Percentiles rank a stretch among this genome's conserved stretches.
phyloP scores from a whole-genome alignment of 345 rosid genomes.

The Tarenaya hassleriana region DNA sequence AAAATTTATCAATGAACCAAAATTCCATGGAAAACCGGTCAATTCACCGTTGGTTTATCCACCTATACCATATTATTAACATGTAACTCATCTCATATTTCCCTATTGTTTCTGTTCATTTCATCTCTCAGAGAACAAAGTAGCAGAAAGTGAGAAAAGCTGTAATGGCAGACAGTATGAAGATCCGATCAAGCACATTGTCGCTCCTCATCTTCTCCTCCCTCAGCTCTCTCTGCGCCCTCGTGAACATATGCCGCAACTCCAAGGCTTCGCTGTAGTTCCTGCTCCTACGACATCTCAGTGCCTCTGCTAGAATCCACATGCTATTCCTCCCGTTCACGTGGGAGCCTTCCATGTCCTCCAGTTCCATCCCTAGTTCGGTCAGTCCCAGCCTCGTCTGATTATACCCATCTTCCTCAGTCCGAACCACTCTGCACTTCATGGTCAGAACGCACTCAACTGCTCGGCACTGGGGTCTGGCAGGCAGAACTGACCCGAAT shows the following conservation, averaged over 20 bases:
- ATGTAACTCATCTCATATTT: too few species aligned
- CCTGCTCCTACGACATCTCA: constrained; percentile 61
- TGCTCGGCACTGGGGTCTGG: constrained; percentile 57
- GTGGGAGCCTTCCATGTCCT: constrained; percentile 76
- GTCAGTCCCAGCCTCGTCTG: constrained; percentile 50
- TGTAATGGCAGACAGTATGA: constrained; percentile 56
- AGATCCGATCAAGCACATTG: constrained; percentile 54
- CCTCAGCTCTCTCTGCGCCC: constrained; percentile 54
- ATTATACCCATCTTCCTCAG: constrained; percentile 35
- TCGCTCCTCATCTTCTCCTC: constrained; percentile 74
- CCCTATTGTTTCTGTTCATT: constrained; percentile 49
- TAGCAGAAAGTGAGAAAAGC: constrained; percentile 58
- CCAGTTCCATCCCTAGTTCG: constrained; percentile 75
- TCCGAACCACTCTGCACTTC: constrained; percentile 54
- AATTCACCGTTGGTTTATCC: too few species aligned
- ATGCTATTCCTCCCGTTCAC: constrained; percentile 70
- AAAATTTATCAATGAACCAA: too few species aligned
- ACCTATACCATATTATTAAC: too few species aligned
- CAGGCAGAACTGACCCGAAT: constrained; percentile 73
- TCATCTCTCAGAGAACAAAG: constrained; percentile 67
- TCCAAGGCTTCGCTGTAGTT: constrained; percentile 66
- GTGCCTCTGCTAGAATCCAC: constrained; percentile 55
- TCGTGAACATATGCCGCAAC: constrained; percentile 60
- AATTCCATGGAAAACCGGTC: too few species aligned
- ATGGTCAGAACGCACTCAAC: constrained; percentile 62